Percentiles rank a stretch among this genome's conserved stretches.
phyloP scores from a whole-genome alignment of 192 early-diverging fungal species.

The Tieghemiomyces parasiticus region DNA sequence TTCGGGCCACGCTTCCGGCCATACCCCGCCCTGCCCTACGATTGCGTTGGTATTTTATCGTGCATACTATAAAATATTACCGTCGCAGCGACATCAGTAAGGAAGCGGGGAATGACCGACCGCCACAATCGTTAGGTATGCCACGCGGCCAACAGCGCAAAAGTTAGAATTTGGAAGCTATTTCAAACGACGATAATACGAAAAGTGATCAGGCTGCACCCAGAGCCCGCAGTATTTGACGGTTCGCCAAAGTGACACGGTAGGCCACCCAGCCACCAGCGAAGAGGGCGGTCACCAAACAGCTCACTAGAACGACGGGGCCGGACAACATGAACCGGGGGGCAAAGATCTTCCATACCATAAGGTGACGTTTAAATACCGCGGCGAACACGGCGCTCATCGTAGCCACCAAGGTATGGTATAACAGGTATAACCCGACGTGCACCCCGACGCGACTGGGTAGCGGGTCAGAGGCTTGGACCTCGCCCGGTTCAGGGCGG shows the following conservation, averaged over 20 bases:
- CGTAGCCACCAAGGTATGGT: constrained; percentile 25
- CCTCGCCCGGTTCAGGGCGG: constrained; percentile 23
- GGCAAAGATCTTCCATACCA: constrained; percentile 97
- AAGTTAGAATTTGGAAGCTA: too few species aligned
- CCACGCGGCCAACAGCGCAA: too few species aligned
- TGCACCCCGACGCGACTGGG: not conserved
- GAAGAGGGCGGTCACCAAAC: not conserved
- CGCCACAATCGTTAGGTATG: too few species aligned
- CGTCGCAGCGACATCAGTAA: too few species aligned
- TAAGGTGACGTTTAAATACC: constrained; percentile 70
- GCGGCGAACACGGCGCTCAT: constrained; percentile 41
- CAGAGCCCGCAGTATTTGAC: not conserved
- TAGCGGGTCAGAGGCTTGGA: constrained; percentile 20
- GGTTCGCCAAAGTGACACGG: not conserved
- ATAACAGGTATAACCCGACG: constrained; percentile 23
- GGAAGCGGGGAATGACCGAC: too few species aligned
- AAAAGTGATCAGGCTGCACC: too few species aligned
- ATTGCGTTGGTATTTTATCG: too few species aligned
- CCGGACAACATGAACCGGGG: constrained; percentile 61
- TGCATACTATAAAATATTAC: too few species aligned
- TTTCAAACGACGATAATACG: too few species aligned
- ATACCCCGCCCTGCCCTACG: too few species aligned
- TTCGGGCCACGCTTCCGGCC: too few species aligned
- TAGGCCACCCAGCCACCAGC: constrained; percentile 5
- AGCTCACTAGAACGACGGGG: not conserved